Percentiles rank a stretch among this genome's conserved stretches.
These are phyloP conservation scores for Stephania japonica DNA, from an alignment of 164 flowering plant species.

Conservation along the genomic window DNA sequence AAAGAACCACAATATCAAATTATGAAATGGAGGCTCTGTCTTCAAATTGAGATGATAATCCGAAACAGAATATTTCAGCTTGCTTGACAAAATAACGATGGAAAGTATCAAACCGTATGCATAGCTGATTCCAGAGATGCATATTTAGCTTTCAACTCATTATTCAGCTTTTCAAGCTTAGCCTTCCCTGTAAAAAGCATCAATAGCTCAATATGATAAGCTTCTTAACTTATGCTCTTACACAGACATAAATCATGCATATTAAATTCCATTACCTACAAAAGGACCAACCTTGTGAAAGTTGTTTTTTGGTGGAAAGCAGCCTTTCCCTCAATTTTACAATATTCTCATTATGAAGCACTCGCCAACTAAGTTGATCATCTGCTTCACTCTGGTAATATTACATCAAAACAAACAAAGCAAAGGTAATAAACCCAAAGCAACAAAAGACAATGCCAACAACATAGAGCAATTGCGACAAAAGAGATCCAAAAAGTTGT, in stretches of 20 bases:
- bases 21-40: neutral
- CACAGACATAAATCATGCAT: slow-evolving; percentile 6
- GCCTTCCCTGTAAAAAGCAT: slow-evolving; percentile 49
- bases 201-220: slow-evolving; percentile 8
- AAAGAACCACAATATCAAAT: slow-evolving; percentile 10
- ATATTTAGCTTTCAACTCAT: slow-evolving; percentile 57
- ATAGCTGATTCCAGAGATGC: slow-evolving; percentile 69
- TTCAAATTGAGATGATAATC: neutral
- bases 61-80: neutral
- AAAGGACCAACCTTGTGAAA: slow-evolving; percentile 54
- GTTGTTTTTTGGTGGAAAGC: slow-evolving; percentile 40
- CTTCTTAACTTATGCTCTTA: neutral
- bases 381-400: slow-evolving; percentile 68
- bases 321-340: slow-evolving; percentile 67
- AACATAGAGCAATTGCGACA: neutral
- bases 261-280: slow-evolving; percentile 11
- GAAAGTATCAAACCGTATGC: slow-evolving; percentile 34
- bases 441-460: neutral
- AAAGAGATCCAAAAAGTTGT: no score
- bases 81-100: slow-evolving; percentile 3
- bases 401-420: slow-evolving; percentile 1
- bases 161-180: slow-evolving; percentile 51
- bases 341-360: slow-evolving; percentile 70
- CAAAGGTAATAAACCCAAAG: neutral
- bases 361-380: slow-evolving; percentile 79